Evolutionary conservation across 768 basidiomycete genomes (phyloP), one percentile per base, ranked within the genome.

Genomic region (Chalciporus sphaerocephalus): DNA sequence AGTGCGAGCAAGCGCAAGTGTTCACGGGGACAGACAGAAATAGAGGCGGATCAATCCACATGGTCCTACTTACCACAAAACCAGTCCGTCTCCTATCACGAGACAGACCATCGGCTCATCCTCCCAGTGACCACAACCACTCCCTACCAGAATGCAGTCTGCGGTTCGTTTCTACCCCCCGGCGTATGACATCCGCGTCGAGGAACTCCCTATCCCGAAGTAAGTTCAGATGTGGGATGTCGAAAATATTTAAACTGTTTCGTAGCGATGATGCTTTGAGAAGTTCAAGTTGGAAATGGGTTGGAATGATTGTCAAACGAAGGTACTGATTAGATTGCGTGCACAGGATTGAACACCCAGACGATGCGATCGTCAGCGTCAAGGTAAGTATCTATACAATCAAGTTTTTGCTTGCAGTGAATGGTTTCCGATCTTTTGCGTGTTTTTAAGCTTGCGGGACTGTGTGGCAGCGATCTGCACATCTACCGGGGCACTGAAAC

Each of bases 291-390:
- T 22, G 13, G 8, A 24, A 16, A 15, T 22, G 22, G 12, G 15
- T 11, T 15, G 2, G n/a, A 24, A 11, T 25, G 1, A 27, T n/a
- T 47, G 22, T 8, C 13, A 20, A n/a, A 11, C 9, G 25, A 45
- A 15, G 8, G 15, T 23, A 23, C 18, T 35, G 39, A 52, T 34
- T 5, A 42, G 9, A 42, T 42, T 16, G 27, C 39, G 6, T 24
- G 40, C 27, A 7, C 48, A 87, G 86, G 46, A 80, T 90, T 38
- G 70, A 79, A 46, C 72, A 87, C 49, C 78, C 83, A 1, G 87
- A 90, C 59, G 86, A 89, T 68, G 87, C 78, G 2, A 85, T 91
- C 36, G 75, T 90, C 43, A 87, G 82, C 70, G 77, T 88, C 42
- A 78, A 75, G 64, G 87, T 81, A 50, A 42, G 73, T 55, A 10